phyloP scores from a whole-genome alignment of 495 filamentous ascomycete species.

The Talaromyces thailandensis region DNA sequence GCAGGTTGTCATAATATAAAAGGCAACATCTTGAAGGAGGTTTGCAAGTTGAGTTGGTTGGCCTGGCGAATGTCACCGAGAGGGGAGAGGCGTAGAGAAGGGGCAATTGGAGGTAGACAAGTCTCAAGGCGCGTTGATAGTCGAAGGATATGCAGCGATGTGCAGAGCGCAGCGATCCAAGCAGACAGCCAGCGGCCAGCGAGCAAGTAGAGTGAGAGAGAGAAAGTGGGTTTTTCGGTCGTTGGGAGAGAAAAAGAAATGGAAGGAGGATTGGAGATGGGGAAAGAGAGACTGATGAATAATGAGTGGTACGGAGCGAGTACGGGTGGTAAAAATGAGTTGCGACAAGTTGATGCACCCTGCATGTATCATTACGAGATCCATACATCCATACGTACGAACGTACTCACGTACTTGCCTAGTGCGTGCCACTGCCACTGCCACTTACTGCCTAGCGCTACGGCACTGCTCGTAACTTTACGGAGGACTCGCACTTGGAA shows the following conservation, averaged over 20 bases:
- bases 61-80: constrained; percentile 10
- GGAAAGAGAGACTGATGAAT: constrained; percentile 4
- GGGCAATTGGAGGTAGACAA: constrained; percentile 13
- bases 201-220: constrained; percentile 14
- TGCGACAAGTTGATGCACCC: background rate
- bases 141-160: constrained; percentile 14
- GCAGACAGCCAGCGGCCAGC: constrained; percentile 11
- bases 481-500: background rate
- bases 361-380: background rate
- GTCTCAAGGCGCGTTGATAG: background rate
- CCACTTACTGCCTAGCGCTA: background rate
- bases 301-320: constrained; percentile 1
- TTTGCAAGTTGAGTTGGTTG: constrained; percentile 9
- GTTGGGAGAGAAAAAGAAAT: constrained; percentile 11
- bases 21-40: constrained; percentile 19
- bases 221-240: constrained; percentile 6
- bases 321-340: constrained; percentile 1
- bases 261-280: constrained; percentile 3
- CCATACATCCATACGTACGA: background rate
- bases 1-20: constrained; percentile 36
- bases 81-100: constrained; percentile 10
- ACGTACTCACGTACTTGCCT: background rate
- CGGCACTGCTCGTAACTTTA: background rate
- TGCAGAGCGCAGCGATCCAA: constrained; percentile 18
- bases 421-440: no score